Evolutionary conservation across 2,329 filamentous ascomycete species (phyloP).

Genomic region (Sporothrix pallida): DNA sequence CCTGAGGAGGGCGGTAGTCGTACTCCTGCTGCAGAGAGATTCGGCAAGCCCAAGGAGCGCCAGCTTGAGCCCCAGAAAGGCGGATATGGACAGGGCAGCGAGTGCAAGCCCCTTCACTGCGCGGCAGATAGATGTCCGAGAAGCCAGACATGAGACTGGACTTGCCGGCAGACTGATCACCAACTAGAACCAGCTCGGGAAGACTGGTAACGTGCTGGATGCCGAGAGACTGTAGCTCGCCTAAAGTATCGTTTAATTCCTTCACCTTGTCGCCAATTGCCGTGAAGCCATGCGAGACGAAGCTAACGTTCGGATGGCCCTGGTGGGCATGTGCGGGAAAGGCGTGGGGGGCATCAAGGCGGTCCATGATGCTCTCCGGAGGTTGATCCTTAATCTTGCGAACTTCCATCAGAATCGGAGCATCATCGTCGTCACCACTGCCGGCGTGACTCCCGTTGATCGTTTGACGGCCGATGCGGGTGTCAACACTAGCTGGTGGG

Average conservation of each 20-base stretch:
- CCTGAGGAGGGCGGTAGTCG: conserved; percentile 34
- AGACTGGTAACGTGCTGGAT: conserved; percentile 73
- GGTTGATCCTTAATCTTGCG: conserved; percentile 34
- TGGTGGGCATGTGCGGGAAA: conserved; percentile 7
- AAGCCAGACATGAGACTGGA: conserved; percentile 71
- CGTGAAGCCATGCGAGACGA: conserved; percentile 50
- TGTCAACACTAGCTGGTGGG: conserved; percentile 43
- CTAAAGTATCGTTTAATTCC: conserved; percentile 68
- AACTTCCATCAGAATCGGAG: conserved; percentile 43
- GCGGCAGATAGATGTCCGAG: conserved; percentile 72
- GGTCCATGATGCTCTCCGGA: background rate
- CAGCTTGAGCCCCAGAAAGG: conserved; percentile 58
- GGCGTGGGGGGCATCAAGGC: conserved; percentile 1
- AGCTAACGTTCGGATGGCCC: conserved; percentile 39
- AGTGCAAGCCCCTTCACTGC: conserved; percentile 75
- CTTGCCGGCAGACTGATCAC: conserved; percentile 86
- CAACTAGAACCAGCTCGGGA: conserved; percentile 81
- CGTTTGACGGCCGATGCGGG: conserved; percentile 31
- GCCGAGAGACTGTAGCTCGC: conserved; percentile 72
- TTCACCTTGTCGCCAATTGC: conserved; percentile 69
- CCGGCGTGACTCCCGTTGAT: background rate
- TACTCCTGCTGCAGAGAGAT: conserved; percentile 72
- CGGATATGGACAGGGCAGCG: conserved; percentile 82
- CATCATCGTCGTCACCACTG: conserved; percentile 38
- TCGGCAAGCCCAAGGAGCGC: conserved; percentile 65